Conservation (phyloP, 164 flowering plant species). For the Magnolia officinalis region DNA sequence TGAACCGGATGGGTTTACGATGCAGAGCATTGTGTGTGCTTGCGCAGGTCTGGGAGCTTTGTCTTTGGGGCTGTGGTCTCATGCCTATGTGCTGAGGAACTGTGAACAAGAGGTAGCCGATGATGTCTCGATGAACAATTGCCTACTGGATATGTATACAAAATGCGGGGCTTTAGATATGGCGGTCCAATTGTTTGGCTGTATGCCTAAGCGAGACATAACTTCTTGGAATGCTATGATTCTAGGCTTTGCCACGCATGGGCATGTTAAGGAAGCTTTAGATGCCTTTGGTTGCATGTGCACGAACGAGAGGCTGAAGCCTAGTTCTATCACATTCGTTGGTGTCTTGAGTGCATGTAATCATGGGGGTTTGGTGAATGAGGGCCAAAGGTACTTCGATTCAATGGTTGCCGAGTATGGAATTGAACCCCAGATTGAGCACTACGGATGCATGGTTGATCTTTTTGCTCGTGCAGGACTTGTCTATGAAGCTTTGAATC, state of each 20-base stretch:
- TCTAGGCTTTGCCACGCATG: conserved; percentile 68
- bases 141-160: conserved; percentile 66
- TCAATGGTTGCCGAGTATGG: conserved; percentile 32
- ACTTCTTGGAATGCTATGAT: conserved; percentile 71
- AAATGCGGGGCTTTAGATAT: conserved; percentile 64
- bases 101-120: conserved; percentile 13
- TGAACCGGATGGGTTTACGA: conserved; percentile 57
- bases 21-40: conserved; percentile 60
- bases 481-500: conserved; percentile 54
- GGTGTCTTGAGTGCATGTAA: conserved; percentile 30
- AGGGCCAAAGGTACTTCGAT: conserved; percentile 24
- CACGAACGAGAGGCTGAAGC: conserved; percentile 28
- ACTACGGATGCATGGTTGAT: conserved; percentile 79
- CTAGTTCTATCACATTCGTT: conserved; percentile 21
- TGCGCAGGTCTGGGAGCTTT: conserved; percentile 61
- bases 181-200: conserved; percentile 51
- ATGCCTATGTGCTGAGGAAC: conserved; percentile 49
- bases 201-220: conserved; percentile 48
- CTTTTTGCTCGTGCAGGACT: conserved; percentile 65
- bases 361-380: conserved; percentile 24
- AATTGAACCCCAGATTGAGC: conserved; percentile 63
- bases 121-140: conserved; percentile 50
- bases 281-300: conserved; percentile 48
- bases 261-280: conserved; percentile 44
- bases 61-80: conserved; percentile 75